A percentile compares a stretch with the other conserved stretches of the same genome.
These are phyloP conservation scores for Aspergillus pseudonomiae DNA, from an alignment of 2,329 filamentous ascomycete species.

Conservation along the genomic window DNA sequence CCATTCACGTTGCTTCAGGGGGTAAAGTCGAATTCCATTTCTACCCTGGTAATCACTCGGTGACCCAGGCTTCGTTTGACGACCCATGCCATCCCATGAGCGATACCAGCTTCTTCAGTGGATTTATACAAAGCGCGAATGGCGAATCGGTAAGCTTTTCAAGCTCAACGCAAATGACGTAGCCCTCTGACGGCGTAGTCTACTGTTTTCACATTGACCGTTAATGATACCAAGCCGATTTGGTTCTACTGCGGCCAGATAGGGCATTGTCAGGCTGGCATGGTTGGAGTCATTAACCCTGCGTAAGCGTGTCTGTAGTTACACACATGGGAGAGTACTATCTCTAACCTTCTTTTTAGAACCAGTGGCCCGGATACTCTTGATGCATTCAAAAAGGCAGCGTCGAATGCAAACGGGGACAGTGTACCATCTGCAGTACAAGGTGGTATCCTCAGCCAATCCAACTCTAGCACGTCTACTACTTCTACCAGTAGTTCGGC, in stretches of 20 bases:
- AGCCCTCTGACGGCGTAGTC: too few relatives aligned
- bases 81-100: slow-evolving; percentile 53
- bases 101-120: slow-evolving; percentile 49
- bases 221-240: slow-evolving; percentile 70
- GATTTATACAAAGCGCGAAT: slow-evolving; percentile 36
- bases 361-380: too few relatives aligned
- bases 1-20: slow-evolving; percentile 49
- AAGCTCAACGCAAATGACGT: too few relatives aligned
- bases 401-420: too few relatives aligned
- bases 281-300: slow-evolving; percentile 77
- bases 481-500: too few relatives aligned
- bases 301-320: slow-evolving; percentile 20
- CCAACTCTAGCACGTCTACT: too few relatives aligned
- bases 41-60: slow-evolving; percentile 54
- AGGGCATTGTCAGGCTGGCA: slow-evolving; percentile 73
- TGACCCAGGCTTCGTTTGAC: slow-evolving; percentile 53
- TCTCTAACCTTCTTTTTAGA: too few relatives aligned
- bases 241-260: slow-evolving; percentile 80
- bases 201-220: slow-evolving; percentile 63
- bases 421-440: too few relatives aligned
- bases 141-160: slow-evolving; percentile 2
- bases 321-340: not conserved
- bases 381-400: too few relatives aligned
- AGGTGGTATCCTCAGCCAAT: too few relatives aligned
- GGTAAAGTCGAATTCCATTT: slow-evolving; percentile 59